These are phyloP conservation scores for Podaxis sp. DNA, from an alignment of 768 basidiomycete species.

Conservation along the genomic window DNA sequence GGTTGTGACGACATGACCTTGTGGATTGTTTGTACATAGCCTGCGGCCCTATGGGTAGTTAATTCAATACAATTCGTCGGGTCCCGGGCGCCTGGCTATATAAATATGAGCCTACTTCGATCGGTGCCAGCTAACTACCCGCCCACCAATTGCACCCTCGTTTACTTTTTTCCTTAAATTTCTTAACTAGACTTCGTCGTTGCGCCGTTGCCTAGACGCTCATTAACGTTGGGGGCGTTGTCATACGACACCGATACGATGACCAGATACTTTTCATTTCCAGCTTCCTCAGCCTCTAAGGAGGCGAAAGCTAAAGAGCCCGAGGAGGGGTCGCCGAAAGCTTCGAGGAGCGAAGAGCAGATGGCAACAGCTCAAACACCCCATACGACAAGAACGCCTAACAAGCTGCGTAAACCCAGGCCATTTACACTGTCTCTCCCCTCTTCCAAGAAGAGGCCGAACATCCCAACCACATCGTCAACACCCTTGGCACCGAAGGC, in stretches of 20 bases:
- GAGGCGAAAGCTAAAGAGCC: not conserved
- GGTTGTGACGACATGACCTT: not conserved
- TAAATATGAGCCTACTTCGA: not conserved
- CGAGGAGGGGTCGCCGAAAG: not conserved
- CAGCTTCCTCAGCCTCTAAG: not conserved
- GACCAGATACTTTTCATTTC: slow-evolving; percentile 3
- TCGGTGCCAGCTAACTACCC: slow-evolving; percentile 1
- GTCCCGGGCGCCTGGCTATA: not conserved
- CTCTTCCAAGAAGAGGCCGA: slow-evolving; percentile 9
- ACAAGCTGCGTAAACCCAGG: slow-evolving; percentile 12
- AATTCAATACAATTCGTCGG: not conserved
- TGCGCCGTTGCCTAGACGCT: not conserved
- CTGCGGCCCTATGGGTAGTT: not conserved
- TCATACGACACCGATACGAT: not conserved
- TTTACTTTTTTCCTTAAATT: not conserved
- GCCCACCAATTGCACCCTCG: not conserved
- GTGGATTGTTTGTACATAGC: not conserved
- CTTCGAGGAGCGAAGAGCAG: not conserved
- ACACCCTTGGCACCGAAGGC: not conserved
- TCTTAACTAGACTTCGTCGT: not conserved
- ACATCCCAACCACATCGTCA: not conserved
- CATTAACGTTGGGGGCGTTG: not conserved
- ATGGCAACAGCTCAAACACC: not conserved
- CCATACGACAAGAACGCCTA: not conserved
- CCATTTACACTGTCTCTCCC: slow-evolving; percentile 7